phyloP scores from a whole-genome alignment of 345 rosid species.

The Gossypium australe region DNA sequence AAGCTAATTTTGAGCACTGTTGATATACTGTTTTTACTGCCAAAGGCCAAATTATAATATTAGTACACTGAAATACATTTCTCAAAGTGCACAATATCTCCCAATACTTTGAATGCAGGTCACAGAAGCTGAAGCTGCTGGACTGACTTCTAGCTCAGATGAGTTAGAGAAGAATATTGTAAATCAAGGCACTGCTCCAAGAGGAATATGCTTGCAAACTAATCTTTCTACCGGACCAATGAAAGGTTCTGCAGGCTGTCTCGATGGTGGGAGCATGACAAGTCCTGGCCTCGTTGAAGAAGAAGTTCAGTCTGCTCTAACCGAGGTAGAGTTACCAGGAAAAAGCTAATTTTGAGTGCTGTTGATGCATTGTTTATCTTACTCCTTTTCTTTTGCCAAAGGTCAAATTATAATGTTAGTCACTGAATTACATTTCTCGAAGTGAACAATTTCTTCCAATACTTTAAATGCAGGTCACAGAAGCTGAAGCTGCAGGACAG shows the following conservation, averaged over 20 bases:
- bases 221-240: not conserved
- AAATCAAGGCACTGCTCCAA: constrained; percentile 59
- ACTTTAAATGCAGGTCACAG: constrained; percentile 28
- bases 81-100: not conserved
- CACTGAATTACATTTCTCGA: not conserved
- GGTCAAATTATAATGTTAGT: not conserved
- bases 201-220: constrained; percentile 51
- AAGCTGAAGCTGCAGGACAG: constrained; percentile 12
- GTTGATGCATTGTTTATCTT: not conserved
- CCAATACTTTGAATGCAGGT: constrained; percentile 28
- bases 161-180: not conserved
- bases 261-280: constrained; percentile 10
- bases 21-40: not conserved
- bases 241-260: constrained; percentile 5
- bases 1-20: not conserved
- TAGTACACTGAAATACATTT: not conserved
- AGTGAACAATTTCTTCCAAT: not conserved
- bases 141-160: not conserved
- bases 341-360: not conserved
- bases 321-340: constrained; percentile 36
- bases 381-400: not conserved
- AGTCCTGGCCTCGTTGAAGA: constrained; percentile 27
- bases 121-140: constrained; percentile 14
- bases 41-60: not conserved
- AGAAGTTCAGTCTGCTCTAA: constrained; percentile 34